Conservation (phyloP, 345 rosid species). For the Firmiana major region DNA sequence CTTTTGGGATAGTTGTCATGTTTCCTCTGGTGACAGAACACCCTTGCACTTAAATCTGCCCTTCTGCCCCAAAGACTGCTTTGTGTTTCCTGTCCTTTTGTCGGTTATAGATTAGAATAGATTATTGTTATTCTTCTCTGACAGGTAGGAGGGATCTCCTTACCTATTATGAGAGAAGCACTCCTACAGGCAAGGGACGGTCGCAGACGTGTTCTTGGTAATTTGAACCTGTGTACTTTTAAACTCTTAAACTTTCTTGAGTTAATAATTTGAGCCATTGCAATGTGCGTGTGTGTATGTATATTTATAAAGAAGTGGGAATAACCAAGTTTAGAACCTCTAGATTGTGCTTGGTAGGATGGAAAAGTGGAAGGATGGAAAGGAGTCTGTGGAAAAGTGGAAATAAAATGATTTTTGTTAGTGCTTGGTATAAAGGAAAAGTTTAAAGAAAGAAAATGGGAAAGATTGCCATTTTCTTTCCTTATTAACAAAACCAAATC, state of each 20-base stretch:
- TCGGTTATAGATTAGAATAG: constrained; percentile 7
- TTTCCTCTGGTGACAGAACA: background rate
- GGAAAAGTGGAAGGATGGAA: no score
- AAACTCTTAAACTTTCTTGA: constrained; percentile 2
- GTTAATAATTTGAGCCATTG: constrained; percentile 7
- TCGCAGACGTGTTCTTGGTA: constrained; percentile 88
- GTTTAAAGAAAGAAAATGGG: no score
- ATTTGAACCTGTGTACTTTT: background rate
- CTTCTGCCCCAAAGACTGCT: background rate
- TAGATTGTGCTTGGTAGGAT: background rate
- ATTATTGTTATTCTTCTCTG: constrained; percentile 11
- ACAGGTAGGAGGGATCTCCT: constrained; percentile 89
- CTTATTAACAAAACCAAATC: no score
- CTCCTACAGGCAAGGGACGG: constrained; percentile 85
- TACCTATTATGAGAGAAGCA: constrained; percentile 79
- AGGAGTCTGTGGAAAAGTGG: no score
- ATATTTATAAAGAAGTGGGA: no score
- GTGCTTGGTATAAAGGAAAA: no score
- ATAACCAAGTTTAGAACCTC: background rate
- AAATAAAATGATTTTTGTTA: no score
- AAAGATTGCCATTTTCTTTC: no score
- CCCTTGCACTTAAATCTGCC: background rate
- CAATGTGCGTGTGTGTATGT: no score
- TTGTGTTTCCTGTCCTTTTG: background rate
- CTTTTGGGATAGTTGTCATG: background rate